Conservation (phyloP, 208 protist species). For the Leishmania amazonensis region DNA sequence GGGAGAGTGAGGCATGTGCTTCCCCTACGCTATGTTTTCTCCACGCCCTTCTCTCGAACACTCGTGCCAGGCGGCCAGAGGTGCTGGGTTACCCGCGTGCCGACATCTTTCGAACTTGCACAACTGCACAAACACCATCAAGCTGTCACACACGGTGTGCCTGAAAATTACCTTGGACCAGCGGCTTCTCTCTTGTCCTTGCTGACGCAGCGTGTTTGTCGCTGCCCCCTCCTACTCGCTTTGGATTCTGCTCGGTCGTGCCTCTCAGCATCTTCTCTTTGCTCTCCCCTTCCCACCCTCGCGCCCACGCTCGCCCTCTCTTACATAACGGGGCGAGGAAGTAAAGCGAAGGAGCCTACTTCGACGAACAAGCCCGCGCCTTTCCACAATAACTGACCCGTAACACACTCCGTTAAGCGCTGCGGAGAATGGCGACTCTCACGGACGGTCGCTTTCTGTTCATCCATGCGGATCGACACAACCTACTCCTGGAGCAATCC, state of each 20-base stretch:
- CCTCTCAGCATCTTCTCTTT: background rate
- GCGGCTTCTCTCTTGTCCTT: background rate
- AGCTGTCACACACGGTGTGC: background rate
- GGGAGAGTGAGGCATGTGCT: background rate
- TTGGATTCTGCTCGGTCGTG: background rate
- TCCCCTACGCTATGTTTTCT: background rate
- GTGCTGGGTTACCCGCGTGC: background rate
- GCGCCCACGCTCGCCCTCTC: background rate
- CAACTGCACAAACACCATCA: background rate
- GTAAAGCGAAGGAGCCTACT: background rate
- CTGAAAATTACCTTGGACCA: background rate
- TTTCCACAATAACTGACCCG: background rate
- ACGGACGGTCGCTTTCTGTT: conserved; percentile 21
- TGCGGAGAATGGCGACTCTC: conserved; percentile 6
- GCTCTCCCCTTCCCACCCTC: background rate
- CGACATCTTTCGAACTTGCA: background rate
- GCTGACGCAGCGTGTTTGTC: background rate
- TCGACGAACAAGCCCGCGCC: background rate
- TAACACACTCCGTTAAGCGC: background rate
- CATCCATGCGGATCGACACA: conserved; percentile 12
- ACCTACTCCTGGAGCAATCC: conserved; percentile 6
- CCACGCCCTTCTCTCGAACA: background rate
- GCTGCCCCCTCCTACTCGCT: background rate
- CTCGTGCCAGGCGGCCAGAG: background rate
- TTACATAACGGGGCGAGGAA: background rate